Base-by-base conservation (phyloP, 106 monocot genomes). In the Dioscorea dumetorum region DNA sequence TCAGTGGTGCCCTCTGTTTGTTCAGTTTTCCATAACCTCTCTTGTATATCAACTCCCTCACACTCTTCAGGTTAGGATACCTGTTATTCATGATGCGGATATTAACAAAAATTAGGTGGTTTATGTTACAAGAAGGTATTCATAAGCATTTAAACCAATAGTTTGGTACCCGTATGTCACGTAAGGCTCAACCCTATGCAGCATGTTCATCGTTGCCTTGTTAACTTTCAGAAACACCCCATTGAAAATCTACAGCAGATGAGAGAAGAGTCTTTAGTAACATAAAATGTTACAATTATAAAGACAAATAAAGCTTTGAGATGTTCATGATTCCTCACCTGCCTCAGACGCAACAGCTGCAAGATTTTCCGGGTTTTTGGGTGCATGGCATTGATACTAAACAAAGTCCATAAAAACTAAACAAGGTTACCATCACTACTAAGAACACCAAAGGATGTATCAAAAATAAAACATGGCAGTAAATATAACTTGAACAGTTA, bases 221-320 rank as follows among this genome's bases (percentile, higher is more conserved):
- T 85, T 85, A 60, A 85, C 85, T 70, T 86, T 86, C 16, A 86
- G 61, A 22, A 86, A 86, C 15, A 86, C 85, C 1, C 85, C 81
- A 76, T 86, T 86, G 34, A 86, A 86, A 28, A 86, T 86, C 81
- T 86, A 35, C 31, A 79, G 13, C 10, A 12, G 17, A 22, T 22
- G 21, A 11, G 1, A 41, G 2, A 41, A 41, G 6, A 41, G 41
- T 41, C 41, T 41, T 41, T 41, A 41, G 41, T 0, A 41, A 8
- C 41, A 41, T 41, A 10, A 41, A 41, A 41, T 41, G 41, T 41
- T 10, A 6, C 5, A 2, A 41, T 10, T 0, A 41, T 8, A 41
- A n/a, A n/a, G n/a, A n/a, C n/a, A n/a, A n/a, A n/a, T n/a, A n/a
- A n/a, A n/a, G n/a, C n/a, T n/a, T n/a, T 10, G 10, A 10, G 41